Evolutionary conservation across 73 alveolate genomes (phyloP).

Genomic region (Tetrahymena thermophila): DNA sequence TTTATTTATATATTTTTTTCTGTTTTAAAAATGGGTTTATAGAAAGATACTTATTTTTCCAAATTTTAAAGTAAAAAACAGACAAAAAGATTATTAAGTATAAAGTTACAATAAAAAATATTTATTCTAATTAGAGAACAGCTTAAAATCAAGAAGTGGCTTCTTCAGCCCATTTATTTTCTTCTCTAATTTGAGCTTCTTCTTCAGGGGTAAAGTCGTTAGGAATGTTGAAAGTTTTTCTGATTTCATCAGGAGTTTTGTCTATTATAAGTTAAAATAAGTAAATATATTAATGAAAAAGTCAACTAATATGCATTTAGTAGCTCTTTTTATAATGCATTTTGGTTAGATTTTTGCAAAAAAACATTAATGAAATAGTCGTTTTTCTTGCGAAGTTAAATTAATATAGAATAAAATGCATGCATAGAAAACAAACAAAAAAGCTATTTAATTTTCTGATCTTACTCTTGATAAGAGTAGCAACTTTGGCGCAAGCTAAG

Average conservation of each 20-base stretch:
- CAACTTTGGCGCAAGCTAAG: conserved; percentile 88
- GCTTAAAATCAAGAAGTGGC: conserved; percentile 18
- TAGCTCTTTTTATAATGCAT: background rate
- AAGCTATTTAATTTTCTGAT: background rate
- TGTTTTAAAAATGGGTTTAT: background rate
- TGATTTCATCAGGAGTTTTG: conserved; percentile 68
- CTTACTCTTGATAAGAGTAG: conserved; percentile 72
- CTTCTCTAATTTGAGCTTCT: conserved; percentile 84
- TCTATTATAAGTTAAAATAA: conserved; percentile 27
- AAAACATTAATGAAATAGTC: background rate
- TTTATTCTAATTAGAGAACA: background rate
- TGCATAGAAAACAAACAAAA: too few relatives aligned
- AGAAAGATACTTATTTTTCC: background rate
- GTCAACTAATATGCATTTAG: background rate
- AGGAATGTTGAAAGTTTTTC: conserved; percentile 76
- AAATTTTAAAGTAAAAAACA: background rate
- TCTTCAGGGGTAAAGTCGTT: conserved; percentile 90
- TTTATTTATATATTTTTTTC: too few relatives aligned
- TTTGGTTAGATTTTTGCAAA: background rate
- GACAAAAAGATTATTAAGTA: background rate
- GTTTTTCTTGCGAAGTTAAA: background rate
- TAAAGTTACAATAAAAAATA: background rate
- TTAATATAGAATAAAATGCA: background rate
- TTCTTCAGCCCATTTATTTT: conserved; percentile 82
- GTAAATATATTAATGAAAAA: background rate